Evolutionary conservation across 106 monocot genomes (phyloP).

Genomic region (Platanthera guangdongensis): DNA sequence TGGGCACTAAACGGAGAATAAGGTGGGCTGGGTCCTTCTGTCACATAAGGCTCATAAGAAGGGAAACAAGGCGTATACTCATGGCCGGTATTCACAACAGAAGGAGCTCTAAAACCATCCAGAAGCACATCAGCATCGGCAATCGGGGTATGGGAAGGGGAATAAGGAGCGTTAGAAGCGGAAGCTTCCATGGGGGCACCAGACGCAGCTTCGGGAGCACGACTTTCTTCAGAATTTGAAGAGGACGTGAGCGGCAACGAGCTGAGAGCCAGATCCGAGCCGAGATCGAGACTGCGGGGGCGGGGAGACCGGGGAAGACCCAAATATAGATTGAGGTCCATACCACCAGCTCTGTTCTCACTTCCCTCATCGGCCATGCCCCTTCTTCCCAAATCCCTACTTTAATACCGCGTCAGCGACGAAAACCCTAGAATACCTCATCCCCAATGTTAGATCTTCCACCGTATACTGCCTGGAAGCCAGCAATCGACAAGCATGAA

Average conservation of each 20-base stretch:
- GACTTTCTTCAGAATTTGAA: slow-evolving; percentile 18
- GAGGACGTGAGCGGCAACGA: slow-evolving; percentile 22
- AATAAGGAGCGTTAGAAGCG: slow-evolving; percentile 24
- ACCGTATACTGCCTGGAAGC: background rate
- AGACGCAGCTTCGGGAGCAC: slow-evolving; percentile 10
- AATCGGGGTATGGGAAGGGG: slow-evolving; percentile 21
- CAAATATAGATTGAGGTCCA: slow-evolving; percentile 86
- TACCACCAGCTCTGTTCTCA: slow-evolving; percentile 16
- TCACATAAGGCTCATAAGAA: slow-evolving; percentile 18
- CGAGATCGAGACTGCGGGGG: slow-evolving; percentile 36
- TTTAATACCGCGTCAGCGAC: background rate
- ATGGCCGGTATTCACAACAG: slow-evolving; percentile 2
- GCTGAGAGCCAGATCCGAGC: slow-evolving; percentile 67
- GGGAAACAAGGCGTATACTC: slow-evolving; percentile 26
- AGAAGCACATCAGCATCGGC: background rate
- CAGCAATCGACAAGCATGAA: slow-evolving; percentile 2
- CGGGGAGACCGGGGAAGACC: slow-evolving; percentile 61
- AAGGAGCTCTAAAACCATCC: background rate
- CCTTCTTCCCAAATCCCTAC: background rate
- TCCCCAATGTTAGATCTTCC: background rate
- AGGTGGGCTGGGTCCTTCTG: background rate
- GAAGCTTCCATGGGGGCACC: slow-evolving; percentile 7
- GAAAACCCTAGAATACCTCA: slow-evolving; percentile 5
- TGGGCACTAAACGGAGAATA: slow-evolving; percentile 14
- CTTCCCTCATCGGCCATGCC: slow-evolving; percentile 33